Conservation (phyloP, 768 basidiomycete genomes). For the Auriscalpium vulgare region DNA sequence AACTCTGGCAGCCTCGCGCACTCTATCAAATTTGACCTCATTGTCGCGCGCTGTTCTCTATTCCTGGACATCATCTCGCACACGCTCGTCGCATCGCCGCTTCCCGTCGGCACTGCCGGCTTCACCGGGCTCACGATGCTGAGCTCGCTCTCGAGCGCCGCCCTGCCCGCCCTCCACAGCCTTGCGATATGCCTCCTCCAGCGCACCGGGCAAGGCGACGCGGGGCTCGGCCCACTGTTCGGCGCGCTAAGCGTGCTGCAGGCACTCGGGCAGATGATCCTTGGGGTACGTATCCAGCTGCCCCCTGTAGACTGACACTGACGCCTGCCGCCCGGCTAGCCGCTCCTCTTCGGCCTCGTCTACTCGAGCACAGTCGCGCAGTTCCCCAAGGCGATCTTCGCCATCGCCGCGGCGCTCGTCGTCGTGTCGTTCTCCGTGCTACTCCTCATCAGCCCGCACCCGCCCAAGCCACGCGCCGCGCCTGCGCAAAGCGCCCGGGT, state of each 20-base stretch:
- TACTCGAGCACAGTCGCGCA: conserved; percentile 57
- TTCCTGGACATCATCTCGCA: conserved; percentile 63
- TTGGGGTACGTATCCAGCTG: conserved; percentile 32
- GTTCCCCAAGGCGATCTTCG: conserved; percentile 66
- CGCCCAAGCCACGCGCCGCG: not conserved
- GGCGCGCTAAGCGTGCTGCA: conserved; percentile 65
- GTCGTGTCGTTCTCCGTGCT: conserved; percentile 41
- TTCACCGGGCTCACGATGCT: conserved; percentile 58
- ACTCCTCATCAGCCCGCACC: conserved; percentile 29
- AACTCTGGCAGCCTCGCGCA: conserved; percentile 43
- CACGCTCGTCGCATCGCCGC: conserved; percentile 46
- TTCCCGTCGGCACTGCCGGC: conserved; percentile 31
- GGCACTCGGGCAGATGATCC: conserved; percentile 56
- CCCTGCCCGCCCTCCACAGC: conserved; percentile 63
- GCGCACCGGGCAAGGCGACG: conserved; percentile 24
- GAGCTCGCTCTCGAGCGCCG: conserved; percentile 59
- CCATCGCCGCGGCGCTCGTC: conserved; percentile 48
- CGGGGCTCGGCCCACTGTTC: conserved; percentile 49
- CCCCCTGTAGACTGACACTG: not conserved
- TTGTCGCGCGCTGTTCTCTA: conserved; percentile 56
- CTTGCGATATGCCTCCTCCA: conserved; percentile 62
- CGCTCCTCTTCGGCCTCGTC: conserved; percentile 57
- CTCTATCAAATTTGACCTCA: conserved; percentile 63
- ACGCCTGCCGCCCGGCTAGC: conserved; percentile 32
- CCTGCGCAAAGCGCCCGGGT: not conserved